Evolutionary conservation across 83 land plant genomes (phyloP).

Genomic region (Diphasiastrum complanatum): DNA sequence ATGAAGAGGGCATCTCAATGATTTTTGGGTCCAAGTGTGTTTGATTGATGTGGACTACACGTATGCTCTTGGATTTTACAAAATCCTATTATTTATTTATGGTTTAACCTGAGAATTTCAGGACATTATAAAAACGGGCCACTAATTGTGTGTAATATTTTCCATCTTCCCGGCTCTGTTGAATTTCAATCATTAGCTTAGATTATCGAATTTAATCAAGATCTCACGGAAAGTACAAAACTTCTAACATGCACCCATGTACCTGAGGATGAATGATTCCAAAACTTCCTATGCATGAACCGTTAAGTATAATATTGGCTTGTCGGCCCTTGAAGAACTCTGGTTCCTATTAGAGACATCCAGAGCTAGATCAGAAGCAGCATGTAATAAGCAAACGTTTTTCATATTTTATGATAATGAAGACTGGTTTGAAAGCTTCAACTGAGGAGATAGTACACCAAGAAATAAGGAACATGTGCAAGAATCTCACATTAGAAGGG

Average conservation of each 20-base stretch:
- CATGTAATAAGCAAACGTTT: not conserved
- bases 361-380: not conserved
- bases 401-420: not conserved
- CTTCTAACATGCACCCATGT: not conserved
- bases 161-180: no score
- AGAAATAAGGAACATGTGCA: not conserved
- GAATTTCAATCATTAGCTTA: no score
- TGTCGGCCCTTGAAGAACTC: constrained; percentile 81
- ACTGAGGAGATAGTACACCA: not conserved
- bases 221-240: not conserved
- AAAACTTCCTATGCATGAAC: constrained; percentile 59
- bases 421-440: not conserved
- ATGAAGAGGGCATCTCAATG: no score
- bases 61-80: no score
- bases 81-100: no score
- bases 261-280: constrained; percentile 97
- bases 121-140: no score
- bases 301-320: constrained; percentile 66
- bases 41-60: no score
- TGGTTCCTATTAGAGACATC: constrained; percentile 47
- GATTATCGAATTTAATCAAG: not conserved
- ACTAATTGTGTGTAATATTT: no score
- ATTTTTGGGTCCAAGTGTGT: no score
- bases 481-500: constrained; percentile 53
- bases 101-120: no score